Conservation (phyloP, 2,329 filamentous ascomycete genomes). For the Fusarium sp. region DNA sequence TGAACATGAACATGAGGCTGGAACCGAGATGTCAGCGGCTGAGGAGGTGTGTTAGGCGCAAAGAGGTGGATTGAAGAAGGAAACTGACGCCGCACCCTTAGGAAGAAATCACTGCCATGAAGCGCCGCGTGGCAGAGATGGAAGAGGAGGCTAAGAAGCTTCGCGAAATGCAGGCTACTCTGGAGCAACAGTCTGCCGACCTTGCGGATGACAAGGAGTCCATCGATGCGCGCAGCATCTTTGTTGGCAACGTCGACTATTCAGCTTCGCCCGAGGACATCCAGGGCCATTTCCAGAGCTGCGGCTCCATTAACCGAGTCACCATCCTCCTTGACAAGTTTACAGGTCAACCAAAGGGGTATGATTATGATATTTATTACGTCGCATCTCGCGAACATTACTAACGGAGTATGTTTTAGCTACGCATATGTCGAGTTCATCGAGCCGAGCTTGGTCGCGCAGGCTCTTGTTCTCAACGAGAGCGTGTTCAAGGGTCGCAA, state of each 20-base stretch:
- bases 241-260: conserved; percentile 99
- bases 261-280: conserved; percentile 95
- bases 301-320: conserved; percentile 96
- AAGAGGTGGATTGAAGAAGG: conserved; percentile 48
- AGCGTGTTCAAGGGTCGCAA: conserved; percentile 95
- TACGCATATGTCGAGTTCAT: conserved; percentile 99
- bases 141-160: conserved; percentile 89
- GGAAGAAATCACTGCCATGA: conserved; percentile 90
- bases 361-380: conserved; percentile 64
- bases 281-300: conserved; percentile 97
- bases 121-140: conserved; percentile 88
- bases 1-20: conserved; percentile 49
- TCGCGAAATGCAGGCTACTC: conserved; percentile 85
- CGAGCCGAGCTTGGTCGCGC: conserved; percentile 90
- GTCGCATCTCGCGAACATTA: background rate
- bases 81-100: conserved; percentile 55
- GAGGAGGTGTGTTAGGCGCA: conserved; percentile 55
- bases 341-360: conserved; percentile 99
- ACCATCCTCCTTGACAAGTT: conserved; percentile 99
- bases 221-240: conserved; percentile 93
- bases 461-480: conserved; percentile 95
- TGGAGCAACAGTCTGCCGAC: conserved; percentile 87
- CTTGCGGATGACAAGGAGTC: conserved; percentile 95
- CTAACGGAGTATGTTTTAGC: conserved; percentile 61
- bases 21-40: conserved; percentile 49